Evolutionary conservation across 2,329 filamentous ascomycete genomes (phyloP), one percentile per base, ranked within the genome.

Genomic region (Beauveria sp.): DNA sequence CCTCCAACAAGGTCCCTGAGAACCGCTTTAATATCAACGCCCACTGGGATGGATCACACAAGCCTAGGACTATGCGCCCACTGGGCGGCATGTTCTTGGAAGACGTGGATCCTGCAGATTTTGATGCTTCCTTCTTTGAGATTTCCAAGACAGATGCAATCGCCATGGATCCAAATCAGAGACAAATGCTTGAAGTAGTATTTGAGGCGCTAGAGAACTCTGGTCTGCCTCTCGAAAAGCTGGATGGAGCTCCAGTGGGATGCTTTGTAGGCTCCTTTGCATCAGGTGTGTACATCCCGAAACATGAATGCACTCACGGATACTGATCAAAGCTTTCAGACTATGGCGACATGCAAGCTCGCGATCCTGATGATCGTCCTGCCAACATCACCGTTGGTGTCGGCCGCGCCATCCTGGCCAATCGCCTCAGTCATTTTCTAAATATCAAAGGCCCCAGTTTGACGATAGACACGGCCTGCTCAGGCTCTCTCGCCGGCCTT

Each of bases 391-490:
- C 54, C 5, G 73, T 80, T 0, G 81, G 79, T 5, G 81, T 83
- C 46, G 80, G 79, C 1, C 66, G 79, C 6, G 76, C 73, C 1
- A 75, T 79, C 53, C 65, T 80, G 60, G 71, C 76, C 14, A 81
- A 81, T 64, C 71, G 79, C 3, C 70, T 81, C 14, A 79, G 77
- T 0, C 77, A 80, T 64, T 75, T 73, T 55, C 78, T 78, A 63
- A 74, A 82, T 60, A 71, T 81, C 40, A 69, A 71, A 4, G 79
- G 80, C 0, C 76, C 79, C 3, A 79, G 77, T 62, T 70, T 81
- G 64, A 80, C 77, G 0, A 70, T 83, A n/a, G 79, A 83, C 55
- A 82, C 81, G 0, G 81, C 78, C 14, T 84, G 81, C 67, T 81
- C 78, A 3, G 74, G 75, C 18, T 76, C 74, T 34, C 68, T 82